Evolutionary conservation across 805 yeast genomes (phyloP).

Genomic region (Starmerella bombicola): DNA sequence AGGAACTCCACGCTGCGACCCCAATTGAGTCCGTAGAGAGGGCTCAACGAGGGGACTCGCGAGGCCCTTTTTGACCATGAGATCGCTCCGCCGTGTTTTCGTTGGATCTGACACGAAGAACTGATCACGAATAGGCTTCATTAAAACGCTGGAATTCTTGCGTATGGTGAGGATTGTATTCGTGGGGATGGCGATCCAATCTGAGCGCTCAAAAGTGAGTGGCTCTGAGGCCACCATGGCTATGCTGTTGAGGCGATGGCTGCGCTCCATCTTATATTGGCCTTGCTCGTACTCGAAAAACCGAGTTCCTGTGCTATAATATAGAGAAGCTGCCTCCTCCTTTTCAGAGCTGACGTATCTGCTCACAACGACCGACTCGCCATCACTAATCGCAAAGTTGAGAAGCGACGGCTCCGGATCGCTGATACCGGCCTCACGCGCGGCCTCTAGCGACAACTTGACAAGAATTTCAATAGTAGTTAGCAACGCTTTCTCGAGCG

Average conservation of each 20-base stretch:
- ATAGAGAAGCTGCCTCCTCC: slow-evolving; percentile 93
- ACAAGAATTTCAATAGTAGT: slow-evolving; percentile 64
- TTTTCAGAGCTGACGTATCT: slow-evolving; percentile 78
- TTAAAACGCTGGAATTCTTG: slow-evolving; percentile 68
- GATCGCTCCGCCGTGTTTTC: slow-evolving; percentile 56
- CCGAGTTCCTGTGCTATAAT: slow-evolving; percentile 85
- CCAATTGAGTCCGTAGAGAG: slow-evolving; percentile 36
- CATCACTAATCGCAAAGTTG: slow-evolving; percentile 93
- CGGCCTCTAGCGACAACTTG: slow-evolving; percentile 60
- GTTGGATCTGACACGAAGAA: slow-evolving; percentile 65
- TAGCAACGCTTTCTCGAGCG: slow-evolving; percentile 54
- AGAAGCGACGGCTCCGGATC: slow-evolving; percentile 64
- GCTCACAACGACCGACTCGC: slow-evolving; percentile 70
- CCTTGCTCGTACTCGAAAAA: slow-evolving; percentile 87
- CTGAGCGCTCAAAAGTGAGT: slow-evolving; percentile 87
- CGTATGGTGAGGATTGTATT: slow-evolving; percentile 67
- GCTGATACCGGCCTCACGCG: slow-evolving; percentile 27
- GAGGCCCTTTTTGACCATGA: slow-evolving; percentile 83
- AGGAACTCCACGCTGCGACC: slow-evolving; percentile 49
- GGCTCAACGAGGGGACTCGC: slow-evolving; percentile 72
- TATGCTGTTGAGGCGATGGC: slow-evolving; percentile 84
- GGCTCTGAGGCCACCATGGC: slow-evolving; percentile 98
- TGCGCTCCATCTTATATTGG: slow-evolving; percentile 84
- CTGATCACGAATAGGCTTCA: slow-evolving; percentile 86
- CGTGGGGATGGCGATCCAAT: slow-evolving; percentile 95